Evolutionary conservation across 257 asterid species (phyloP).

Genomic region (Jaltomata sinuosa): DNA sequence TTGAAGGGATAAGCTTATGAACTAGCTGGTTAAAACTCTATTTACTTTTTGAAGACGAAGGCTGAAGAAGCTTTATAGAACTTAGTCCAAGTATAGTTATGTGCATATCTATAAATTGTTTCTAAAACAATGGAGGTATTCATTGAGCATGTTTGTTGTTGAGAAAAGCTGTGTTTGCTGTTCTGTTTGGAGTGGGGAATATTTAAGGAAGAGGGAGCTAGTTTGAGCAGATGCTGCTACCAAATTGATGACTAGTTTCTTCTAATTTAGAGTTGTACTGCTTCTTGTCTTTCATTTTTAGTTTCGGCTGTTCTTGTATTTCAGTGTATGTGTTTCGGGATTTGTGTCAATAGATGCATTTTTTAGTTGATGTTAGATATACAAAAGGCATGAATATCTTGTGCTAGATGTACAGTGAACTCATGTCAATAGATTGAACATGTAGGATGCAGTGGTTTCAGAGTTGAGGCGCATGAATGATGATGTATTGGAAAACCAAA

Average conservation of each 20-base stretch:
- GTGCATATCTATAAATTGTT: neutral
- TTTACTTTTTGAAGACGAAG: neutral
- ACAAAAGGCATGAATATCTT: neutral
- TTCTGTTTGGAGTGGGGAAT: neutral
- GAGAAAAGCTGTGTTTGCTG: neutral
- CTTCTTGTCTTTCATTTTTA: neutral
- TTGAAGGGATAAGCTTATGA: neutral
- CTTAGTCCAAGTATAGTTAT: neutral
- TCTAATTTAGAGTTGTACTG: neutral
- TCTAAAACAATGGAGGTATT: neutral
- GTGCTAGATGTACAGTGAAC: neutral
- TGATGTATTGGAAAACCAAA: conserved; percentile 50
- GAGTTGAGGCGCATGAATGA: conserved; percentile 82
- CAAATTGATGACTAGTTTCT: neutral
- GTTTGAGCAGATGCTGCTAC: neutral
- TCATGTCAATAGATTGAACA: conserved; percentile 20
- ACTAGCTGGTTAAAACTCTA: neutral
- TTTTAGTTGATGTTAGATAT: neutral
- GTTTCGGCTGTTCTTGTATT: neutral
- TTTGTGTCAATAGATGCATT: neutral
- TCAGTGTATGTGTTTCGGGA: neutral
- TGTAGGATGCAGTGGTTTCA: conserved; percentile 72
- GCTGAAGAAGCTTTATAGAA: neutral
- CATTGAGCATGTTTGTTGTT: neutral
- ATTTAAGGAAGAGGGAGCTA: neutral